Evolutionary conservation across 2,329 filamentous ascomycete genomes (phyloP).

Genomic region (Karstenula rhodostoma): DNA sequence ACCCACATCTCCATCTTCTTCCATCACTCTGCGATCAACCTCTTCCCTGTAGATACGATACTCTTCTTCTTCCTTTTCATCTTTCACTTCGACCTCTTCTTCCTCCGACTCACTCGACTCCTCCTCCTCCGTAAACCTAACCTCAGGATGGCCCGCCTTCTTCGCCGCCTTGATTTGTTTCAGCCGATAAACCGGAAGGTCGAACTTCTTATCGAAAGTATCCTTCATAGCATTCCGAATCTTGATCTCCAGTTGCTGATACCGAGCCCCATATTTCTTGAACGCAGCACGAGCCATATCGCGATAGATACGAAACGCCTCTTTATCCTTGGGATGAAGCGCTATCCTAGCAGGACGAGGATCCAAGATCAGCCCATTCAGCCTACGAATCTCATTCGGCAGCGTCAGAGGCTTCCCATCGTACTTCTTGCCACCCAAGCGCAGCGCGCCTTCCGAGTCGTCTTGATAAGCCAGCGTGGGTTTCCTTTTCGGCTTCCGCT

Average conservation of each 20-base stretch:
- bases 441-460: not conserved
- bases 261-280: not conserved
- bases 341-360: constrained; percentile 4
- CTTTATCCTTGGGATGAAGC: not conserved
- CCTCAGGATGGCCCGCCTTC: not conserved
- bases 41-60: no score
- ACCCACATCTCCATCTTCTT: not conserved
- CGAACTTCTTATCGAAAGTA: not conserved
- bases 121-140: not conserved
- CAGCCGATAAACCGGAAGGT: constrained; percentile 7
- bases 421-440: not conserved
- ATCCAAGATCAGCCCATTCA: constrained; percentile 5
- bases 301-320: not conserved
- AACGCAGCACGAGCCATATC: not conserved
- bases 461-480: no score
- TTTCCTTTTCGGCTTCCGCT: not conserved
- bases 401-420: not conserved
- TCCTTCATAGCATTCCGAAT: constrained; percentile 8
- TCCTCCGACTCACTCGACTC: not conserved
- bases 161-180: not conserved
- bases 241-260: not conserved
- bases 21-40: no score
- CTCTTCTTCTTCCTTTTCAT: not conserved
- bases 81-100: not conserved
- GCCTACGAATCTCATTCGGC: not conserved